Percentiles rank a stretch among this genome's conserved stretches.
Evolutionary conservation across 2,329 filamentous ascomycete genomes (phyloP).

Genomic region (Knufia fluminis): DNA sequence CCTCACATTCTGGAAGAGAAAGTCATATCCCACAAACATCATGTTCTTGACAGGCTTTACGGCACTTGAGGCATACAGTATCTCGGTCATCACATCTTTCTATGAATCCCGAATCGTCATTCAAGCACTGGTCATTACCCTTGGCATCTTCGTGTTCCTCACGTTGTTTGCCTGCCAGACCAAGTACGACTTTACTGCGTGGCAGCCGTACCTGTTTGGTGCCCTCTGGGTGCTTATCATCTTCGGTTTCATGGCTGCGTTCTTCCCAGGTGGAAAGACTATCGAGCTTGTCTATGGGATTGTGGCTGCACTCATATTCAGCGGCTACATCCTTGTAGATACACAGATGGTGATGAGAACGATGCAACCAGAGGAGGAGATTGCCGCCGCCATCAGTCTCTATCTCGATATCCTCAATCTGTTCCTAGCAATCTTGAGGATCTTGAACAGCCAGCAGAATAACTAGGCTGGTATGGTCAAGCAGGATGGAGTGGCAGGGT

Average conservation of each 20-base stretch:
- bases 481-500: not conserved
- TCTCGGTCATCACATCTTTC: conserved; percentile 86
- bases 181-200: conserved; percentile 95
- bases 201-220: conserved; percentile 92
- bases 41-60: conserved; percentile 89
- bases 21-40: conserved; percentile 89
- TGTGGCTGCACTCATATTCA: conserved; percentile 77
- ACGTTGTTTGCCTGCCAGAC: conserved; percentile 88
- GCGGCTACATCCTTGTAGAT: conserved; percentile 88
- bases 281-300: conserved; percentile 78
- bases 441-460: conserved; percentile 91
- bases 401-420: conserved; percentile 96
- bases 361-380: conserved; percentile 96
- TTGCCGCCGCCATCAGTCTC: conserved; percentile 85
- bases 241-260: conserved; percentile 85
- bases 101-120: conserved; percentile 78
- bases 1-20: conserved; percentile 90
- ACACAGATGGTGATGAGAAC: conserved; percentile 92
- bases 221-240: conserved; percentile 81
- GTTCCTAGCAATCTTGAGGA: conserved; percentile 89
- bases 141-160: conserved; percentile 54
- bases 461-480: conserved; percentile 49
- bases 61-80: conserved; percentile 80
- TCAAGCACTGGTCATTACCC: conserved; percentile 78
- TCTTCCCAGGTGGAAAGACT: conserved; percentile 75